Base-by-base conservation (phyloP, 2,329 filamentous ascomycete genomes). In the Beauveria varroae region DNA sequence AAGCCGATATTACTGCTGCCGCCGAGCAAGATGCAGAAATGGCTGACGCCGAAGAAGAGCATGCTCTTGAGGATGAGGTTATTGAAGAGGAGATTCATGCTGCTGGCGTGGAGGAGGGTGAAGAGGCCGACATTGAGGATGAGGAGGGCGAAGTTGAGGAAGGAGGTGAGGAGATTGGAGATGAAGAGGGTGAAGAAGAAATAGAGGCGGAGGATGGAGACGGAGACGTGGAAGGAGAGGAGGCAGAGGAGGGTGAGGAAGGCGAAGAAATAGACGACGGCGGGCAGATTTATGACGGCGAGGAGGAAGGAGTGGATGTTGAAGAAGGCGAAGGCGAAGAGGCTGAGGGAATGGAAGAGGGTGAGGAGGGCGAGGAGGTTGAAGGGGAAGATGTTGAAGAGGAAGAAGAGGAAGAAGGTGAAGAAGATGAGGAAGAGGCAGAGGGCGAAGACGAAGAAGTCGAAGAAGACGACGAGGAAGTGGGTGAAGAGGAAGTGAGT, bases 31-130 rank as follows among this genome's bases (percentile, higher is more conserved):
- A 59, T 2, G 37, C 20, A 16, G 34, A 26, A 44, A 60, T 53
- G 49, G 49, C n/a, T 7, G 52, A 61, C 14, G 62, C 30, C 20
- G 61, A 55, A n/a, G 62, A 68, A 9, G 67, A 46, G 16, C n/a
- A 51, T 40, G 14, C 14, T 16, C 8, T 41, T 16, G 37, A 66
- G 62, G 37, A 56, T 22, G 51, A 55, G 9, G 12, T 12, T 6
- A 56, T 68, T 18, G 69, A 70, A 46, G 68, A 67, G 7, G 68
- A 68, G 18, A 66, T 66, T 43, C 61, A 50, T 14, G 69, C 71
- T 20, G 68, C 67, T 8, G 68, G 72, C n/a, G 65, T 61, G 12
- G 64, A 57, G 14, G 66, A 52, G 3, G 67, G 60, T 8, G 63
- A 51, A 30, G 62, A 61, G 12, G 63, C 63, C 3, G 57, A 65